Conservation (phyloP, 2,329 filamentous ascomycete genomes). For the Diaporthe citriasiana region DNA sequence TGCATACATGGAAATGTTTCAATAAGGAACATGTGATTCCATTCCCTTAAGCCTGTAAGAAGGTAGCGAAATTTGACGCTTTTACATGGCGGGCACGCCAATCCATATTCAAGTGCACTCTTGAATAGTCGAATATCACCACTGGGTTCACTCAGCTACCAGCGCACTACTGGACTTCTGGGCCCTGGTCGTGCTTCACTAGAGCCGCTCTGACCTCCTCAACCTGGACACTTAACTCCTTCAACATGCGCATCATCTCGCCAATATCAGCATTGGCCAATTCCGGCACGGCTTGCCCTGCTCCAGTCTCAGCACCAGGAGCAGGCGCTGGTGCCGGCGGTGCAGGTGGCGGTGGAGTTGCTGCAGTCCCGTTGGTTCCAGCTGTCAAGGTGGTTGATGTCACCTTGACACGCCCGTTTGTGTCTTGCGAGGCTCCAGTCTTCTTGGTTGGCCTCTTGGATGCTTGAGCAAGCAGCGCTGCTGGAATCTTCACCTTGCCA, state of each 20-base stretch:
- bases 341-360: neutral
- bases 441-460: slow-evolving; percentile 34
- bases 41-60: neutral
- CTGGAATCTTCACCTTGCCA: slow-evolving; percentile 15
- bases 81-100: neutral
- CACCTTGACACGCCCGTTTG: neutral
- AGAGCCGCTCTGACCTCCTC: slow-evolving; percentile 32
- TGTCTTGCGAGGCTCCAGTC: neutral
- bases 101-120: neutral
- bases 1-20: neutral
- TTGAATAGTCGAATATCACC: neutral
- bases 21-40: neutral
- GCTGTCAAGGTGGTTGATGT: neutral
- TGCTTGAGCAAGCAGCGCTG: slow-evolving; percentile 22
- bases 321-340: neutral
- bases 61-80: neutral
- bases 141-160: neutral
- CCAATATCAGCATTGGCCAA: neutral
- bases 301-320: neutral
- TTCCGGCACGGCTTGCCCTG: neutral
- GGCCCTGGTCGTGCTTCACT: slow-evolving; percentile 32
- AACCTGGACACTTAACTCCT: slow-evolving; percentile 34
- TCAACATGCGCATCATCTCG: slow-evolving; percentile 37
- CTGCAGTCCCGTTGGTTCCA: neutral
- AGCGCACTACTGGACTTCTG: neutral